phyloP scores from a whole-genome alignment of 2,329 filamentous ascomycete genomes.

The Talaromyces sp. region DNA sequence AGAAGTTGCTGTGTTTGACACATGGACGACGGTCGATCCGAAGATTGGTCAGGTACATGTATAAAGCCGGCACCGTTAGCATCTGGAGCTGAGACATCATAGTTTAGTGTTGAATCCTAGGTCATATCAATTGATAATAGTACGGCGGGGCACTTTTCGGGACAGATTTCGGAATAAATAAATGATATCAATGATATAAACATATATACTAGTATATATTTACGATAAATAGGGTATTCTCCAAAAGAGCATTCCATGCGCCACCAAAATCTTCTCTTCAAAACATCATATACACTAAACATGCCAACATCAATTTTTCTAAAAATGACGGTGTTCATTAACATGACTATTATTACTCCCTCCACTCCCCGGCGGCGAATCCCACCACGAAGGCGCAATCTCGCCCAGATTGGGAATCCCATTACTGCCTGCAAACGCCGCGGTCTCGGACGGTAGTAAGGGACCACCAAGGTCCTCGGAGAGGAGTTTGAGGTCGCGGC shows the following conservation, averaged over 20 bases:
- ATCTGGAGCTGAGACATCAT: too few relatives aligned
- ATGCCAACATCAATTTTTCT: not conserved
- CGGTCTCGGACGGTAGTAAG: constrained; percentile 5
- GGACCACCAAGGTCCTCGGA: constrained; percentile 9
- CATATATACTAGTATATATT: not conserved
- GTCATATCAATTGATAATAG: too few relatives aligned
- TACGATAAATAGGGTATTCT: not conserved
- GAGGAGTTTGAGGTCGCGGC: constrained; percentile 11
- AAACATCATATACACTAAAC: too few relatives aligned
- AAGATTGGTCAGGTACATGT: not conserved
- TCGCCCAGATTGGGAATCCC: constrained; percentile 3
- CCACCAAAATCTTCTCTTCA: too few relatives aligned
- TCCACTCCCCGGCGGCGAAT: not conserved
- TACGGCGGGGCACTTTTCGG: too few relatives aligned
- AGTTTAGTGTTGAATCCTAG: too few relatives aligned
- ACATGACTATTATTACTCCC: not conserved
- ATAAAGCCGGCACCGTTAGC: too few relatives aligned
- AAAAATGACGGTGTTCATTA: not conserved
- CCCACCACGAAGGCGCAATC: constrained; percentile 10
- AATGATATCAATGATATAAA: too few relatives aligned
- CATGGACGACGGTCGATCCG: not conserved
- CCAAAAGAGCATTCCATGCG: too few relatives aligned
- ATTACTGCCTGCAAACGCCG: constrained; percentile 1
- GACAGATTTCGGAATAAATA: not conserved
- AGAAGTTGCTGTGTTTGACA: constrained; percentile 6